Evolutionary conservation across 2,329 filamentous ascomycete species (phyloP).

Genomic region (Sporothrix curviconia): DNA sequence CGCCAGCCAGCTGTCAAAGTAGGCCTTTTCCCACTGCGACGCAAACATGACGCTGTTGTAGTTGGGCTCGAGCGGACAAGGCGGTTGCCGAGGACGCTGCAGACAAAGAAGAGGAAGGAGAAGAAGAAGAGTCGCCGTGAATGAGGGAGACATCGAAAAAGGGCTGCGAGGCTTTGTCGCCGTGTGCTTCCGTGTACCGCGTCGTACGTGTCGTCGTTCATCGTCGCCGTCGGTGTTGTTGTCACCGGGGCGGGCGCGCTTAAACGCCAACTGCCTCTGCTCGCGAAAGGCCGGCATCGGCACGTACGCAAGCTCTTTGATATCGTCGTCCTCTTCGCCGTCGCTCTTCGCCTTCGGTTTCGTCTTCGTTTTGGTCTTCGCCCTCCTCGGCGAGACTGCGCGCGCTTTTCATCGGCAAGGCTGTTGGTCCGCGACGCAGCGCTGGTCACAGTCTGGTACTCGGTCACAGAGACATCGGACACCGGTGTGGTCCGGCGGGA

Average conservation of each 20-base stretch:
- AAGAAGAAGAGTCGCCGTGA: not conserved
- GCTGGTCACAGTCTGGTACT: not conserved
- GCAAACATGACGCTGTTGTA: conserved; percentile 17
- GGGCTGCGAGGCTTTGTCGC: not conserved
- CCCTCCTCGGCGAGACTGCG: not conserved
- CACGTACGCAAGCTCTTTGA: not conserved
- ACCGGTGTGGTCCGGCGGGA: conserved; percentile 1
- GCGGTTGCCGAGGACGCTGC: too few species aligned
- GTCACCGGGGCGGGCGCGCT: not conserved
- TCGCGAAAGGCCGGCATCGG: too few species aligned
- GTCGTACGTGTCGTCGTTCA: not conserved
- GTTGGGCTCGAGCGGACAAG: conserved; percentile 10
- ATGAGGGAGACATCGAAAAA: not conserved
- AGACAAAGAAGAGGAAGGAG: too few species aligned
- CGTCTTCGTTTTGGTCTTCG: too few species aligned
- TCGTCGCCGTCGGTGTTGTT: not conserved
- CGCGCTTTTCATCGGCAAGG: not conserved
- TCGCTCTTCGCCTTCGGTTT: too few species aligned
- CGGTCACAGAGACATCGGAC: conserved; percentile 2
- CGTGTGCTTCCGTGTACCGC: too few species aligned
- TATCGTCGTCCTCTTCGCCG: not conserved
- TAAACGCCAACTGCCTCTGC: not conserved
- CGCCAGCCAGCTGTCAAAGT: conserved; percentile 25
- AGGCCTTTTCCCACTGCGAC: conserved; percentile 21
- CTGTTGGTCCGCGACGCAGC: not conserved